Conservation (phyloP, 2,329 filamentous ascomycete genomes). For the Plectosphaerella sp. region DNA sequence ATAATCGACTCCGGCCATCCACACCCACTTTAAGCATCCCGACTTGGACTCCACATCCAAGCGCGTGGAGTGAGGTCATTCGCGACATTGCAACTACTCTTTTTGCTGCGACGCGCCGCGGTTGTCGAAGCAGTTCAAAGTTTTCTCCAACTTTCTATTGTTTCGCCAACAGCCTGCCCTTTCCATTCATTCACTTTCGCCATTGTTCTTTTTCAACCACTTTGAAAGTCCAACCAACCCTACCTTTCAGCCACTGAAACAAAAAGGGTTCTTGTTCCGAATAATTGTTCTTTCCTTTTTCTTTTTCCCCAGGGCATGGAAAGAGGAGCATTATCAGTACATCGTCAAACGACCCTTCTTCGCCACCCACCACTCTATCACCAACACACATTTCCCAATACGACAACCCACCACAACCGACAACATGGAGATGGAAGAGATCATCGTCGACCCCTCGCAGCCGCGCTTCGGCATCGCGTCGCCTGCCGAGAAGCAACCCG, state of each 20-base stretch:
- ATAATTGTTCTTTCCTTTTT: not conserved
- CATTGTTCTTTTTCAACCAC: not conserved
- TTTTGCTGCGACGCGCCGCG: not conserved
- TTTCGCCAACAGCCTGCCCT: too few relatives aligned
- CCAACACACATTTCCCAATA: slow-evolving; percentile 43
- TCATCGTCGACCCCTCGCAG: slow-evolving; percentile 39
- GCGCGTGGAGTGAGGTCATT: slow-evolving; percentile 12
- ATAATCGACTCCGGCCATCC: slow-evolving; percentile 7
- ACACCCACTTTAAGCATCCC: not conserved
- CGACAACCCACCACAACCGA: slow-evolving; percentile 12
- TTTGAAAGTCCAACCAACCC: not conserved
- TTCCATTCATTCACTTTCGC: not conserved
- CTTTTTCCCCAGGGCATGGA: not conserved
- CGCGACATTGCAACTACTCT: slow-evolving; percentile 2
- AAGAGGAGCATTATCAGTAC: slow-evolving; percentile 29
- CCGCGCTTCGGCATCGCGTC: slow-evolving; percentile 25
- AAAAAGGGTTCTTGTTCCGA: not conserved
- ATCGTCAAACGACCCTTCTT: slow-evolving; percentile 42
- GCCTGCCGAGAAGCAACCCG: slow-evolving; percentile 9
- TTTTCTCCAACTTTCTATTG: not conserved
- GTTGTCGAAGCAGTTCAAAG: not conserved
- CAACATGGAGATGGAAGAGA: slow-evolving; percentile 43
- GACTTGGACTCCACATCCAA: too few relatives aligned
- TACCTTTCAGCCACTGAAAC: too few relatives aligned
- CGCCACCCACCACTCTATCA: slow-evolving; percentile 44